phyloP scores from a whole-genome alignment of 2,329 filamentous ascomycete species.

The Pleomassaria siparia region DNA sequence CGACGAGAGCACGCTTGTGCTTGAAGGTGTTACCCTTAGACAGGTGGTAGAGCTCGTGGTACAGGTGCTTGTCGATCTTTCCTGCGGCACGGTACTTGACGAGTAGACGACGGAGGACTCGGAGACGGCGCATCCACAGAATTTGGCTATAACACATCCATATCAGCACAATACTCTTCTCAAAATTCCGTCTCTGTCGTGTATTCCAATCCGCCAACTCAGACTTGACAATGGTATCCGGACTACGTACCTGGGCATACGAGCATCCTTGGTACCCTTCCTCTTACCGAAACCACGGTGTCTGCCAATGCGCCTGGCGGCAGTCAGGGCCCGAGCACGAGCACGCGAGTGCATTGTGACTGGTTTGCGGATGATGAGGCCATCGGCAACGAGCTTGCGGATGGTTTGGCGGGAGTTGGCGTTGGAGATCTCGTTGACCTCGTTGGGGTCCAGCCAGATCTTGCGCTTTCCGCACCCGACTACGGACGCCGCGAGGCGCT shows the following conservation, averaged over 20 bases:
- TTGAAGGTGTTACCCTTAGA: slow-evolving; percentile 99
- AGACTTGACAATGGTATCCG: slow-evolving; percentile 6
- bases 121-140: slow-evolving; percentile 99
- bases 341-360: slow-evolving; percentile 99
- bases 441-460: slow-evolving; percentile 99
- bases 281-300: slow-evolving; percentile 99
- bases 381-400: slow-evolving; percentile 99
- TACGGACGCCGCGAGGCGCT: slow-evolving; percentile 98
- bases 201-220: slow-evolving; percentile 3
- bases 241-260: slow-evolving; percentile 87
- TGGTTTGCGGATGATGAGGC: slow-evolving; percentile 99
- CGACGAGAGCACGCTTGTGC: slow-evolving; percentile 99
- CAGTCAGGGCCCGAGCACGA: slow-evolving; percentile 92
- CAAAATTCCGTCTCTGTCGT: slow-evolving; percentile 5
- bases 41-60: slow-evolving; percentile 99
- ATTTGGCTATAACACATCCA: slow-evolving; percentile 70
- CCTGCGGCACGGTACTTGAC: slow-evolving; percentile 99
- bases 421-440: slow-evolving; percentile 99
- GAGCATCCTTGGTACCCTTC: slow-evolving; percentile 99
- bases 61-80: slow-evolving; percentile 99
- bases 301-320: slow-evolving; percentile 90
- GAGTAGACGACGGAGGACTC: slow-evolving; percentile 97
- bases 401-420: slow-evolving; percentile 99
- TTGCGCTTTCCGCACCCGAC: slow-evolving; percentile 99
- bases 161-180: slow-evolving; percentile 32